Conservation (phyloP, 495 filamentous ascomycete species). For the Aspergillus bridgeri region DNA sequence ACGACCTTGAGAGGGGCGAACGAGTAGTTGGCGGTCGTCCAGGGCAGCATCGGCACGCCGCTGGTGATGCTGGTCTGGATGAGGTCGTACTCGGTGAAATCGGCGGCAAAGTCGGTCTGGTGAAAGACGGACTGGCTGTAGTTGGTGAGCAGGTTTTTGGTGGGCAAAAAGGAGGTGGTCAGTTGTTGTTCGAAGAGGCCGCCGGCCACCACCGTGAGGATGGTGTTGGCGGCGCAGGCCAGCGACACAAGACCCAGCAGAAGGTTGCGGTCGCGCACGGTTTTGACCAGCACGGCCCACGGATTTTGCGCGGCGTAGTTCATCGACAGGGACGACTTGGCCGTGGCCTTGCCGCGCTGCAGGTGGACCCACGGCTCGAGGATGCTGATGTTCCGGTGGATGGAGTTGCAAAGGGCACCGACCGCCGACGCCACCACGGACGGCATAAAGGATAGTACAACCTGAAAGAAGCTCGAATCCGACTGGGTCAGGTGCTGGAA, state of each 20-base stretch:
- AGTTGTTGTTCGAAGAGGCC: conserved; percentile 38
- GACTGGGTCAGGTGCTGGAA: conserved; percentile 37
- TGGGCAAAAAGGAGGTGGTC: conserved; percentile 26
- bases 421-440: conserved; percentile 38
- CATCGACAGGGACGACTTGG: conserved; percentile 30
- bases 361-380: conserved; percentile 45
- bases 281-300: conserved; percentile 31
- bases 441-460: conserved; percentile 36
- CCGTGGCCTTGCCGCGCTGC: conserved; percentile 35
- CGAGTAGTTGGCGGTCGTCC: conserved; percentile 36
- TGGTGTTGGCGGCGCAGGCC: conserved; percentile 34
- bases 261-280: conserved; percentile 29
- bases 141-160: conserved; percentile 25
- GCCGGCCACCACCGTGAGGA: conserved; percentile 36
- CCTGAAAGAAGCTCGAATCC: conserved; percentile 35
- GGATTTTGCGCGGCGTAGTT: conserved; percentile 42
- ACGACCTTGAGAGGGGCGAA: conserved; percentile 32
- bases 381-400: conserved; percentile 40
- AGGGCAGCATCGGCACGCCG: conserved; percentile 35
- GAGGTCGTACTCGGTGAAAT: conserved; percentile 41
- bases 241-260: conserved; percentile 33
- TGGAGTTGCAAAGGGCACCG: conserved; percentile 36
- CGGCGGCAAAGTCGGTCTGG: conserved; percentile 34
- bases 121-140: conserved; percentile 35
- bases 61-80: conserved; percentile 42